Base-by-base conservation (phyloP, 176 grass and related monocot genomes). In the Oryza nivara region DNA sequence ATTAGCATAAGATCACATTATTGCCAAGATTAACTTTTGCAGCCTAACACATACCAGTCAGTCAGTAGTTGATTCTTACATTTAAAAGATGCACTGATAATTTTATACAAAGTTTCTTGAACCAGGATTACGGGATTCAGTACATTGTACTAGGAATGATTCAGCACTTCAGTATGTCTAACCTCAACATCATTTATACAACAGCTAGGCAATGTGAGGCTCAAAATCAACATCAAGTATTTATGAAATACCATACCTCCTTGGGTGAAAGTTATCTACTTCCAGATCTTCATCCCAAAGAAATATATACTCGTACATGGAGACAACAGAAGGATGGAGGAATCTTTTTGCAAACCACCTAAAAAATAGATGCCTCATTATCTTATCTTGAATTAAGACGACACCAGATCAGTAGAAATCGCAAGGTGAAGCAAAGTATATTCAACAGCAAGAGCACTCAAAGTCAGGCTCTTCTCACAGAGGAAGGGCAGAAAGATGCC, bases 331-430 rank as follows among this genome's bases (percentile, higher is more conserved):
- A 47, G 96, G 96, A 73, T 95, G 96, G 65, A 98, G 93, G 77
- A 98, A 98, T 34, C 96, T 88, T 89, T 98, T 98, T 76, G 96
- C 93, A 87, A 95, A 95, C 96, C 96, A 98, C 93, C 96, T 98
- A 87, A 90, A 77, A 87, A 73, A 52, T 3, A 64, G 48, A 67
- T 74, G 15, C 3, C 2, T 63, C 81, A 34, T 51, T 52, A 85
- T 76, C 35, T 81, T 88, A 67, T 88, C 14, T 34, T 23, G 3
- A 84, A 75, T 14, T 34, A 80, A 86, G 82, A 90, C 73, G 46
- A 83, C 68, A 13, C 23, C 11, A 46, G 26, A 63, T 67, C 10
- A 40, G 28, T 32, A 23, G 22, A 77, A 67, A 86, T 12, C 77
- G 19, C 34, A 60, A 30, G 36, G 45, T 70, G 8, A 44, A 68